Conservation (phyloP, 371 early-diverging fungal genomes). For the Coemansia linderi region DNA sequence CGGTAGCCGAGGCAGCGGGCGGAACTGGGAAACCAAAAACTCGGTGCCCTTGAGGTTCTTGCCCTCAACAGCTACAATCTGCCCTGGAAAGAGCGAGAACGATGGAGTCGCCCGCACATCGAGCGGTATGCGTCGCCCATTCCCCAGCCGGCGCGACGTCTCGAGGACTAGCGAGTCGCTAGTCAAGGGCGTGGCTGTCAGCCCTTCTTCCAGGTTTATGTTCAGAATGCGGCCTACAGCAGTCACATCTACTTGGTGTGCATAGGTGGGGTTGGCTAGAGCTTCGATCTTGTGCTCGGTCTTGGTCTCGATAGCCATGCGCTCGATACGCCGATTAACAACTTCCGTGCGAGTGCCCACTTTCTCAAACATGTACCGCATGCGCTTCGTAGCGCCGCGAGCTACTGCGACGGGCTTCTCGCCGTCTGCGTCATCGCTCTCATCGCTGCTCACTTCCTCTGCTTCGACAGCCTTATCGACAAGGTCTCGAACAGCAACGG, state of each 20-base stretch:
- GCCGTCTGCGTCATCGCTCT: constrained; percentile 6
- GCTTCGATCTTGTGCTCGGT: constrained; percentile 56
- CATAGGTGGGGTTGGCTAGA: constrained; percentile 66
- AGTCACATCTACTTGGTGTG: constrained; percentile 58
- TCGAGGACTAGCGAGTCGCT: constrained; percentile 74
- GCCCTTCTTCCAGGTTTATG: constrained; percentile 50
- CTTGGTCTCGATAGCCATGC: constrained; percentile 61
- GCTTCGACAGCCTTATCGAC: not conserved
- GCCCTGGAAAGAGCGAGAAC: constrained; percentile 74
- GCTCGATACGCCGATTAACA: constrained; percentile 73
- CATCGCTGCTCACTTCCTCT: constrained; percentile 16
- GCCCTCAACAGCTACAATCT: constrained; percentile 60
- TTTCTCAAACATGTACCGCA: constrained; percentile 90
- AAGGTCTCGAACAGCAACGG: constrained; percentile 18
- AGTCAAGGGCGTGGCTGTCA: constrained; percentile 67
- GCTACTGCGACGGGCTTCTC: not conserved
- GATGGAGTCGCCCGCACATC: constrained; percentile 59
- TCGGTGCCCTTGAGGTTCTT: constrained; percentile 56
- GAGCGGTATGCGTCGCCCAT: constrained; percentile 69
- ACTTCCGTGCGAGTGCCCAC: constrained; percentile 69
- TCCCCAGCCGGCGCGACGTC: constrained; percentile 70
- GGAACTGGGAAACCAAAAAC: constrained; percentile 55
- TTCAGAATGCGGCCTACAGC: constrained; percentile 77
- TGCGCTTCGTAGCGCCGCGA: constrained; percentile 58
- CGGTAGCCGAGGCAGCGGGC: constrained; percentile 33